Base-by-base conservation (phyloP, 352 stramenopile species). In the Thalassiosira livingstoniorum region DNA sequence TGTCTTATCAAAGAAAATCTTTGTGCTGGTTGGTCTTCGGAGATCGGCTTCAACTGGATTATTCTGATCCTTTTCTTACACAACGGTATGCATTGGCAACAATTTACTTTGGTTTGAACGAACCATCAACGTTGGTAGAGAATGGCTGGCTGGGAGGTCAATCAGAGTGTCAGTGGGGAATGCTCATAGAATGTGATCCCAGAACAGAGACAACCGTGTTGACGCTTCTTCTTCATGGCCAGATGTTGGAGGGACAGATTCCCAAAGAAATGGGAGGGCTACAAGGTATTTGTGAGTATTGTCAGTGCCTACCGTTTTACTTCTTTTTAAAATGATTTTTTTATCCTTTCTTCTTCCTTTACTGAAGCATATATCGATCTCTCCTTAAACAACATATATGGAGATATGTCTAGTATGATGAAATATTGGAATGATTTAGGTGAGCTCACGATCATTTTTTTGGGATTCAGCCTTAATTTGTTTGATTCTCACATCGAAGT, bases 1-100 rank as follows among this genome's bases (percentile, higher is more conserved):
- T 43, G 34, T 80, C 78, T n/a, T 85, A 85, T 61, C 78, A 85
- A 69, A 69, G 78, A 68, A 85, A 80, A 37, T 66, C 78, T 62
- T 77, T 85, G 51, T 85, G 78, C 27, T 85, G 78, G 78, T 54
- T 85, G 37, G 64, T 57, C 0, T 80, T 85, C 63, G 78, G 78
- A 23, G 78, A 85, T 74, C 27, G 53, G 63, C 64, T 80, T 21
- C 18, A 66, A 39, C 13, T 84, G 4, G 53, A 76, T 72, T 27
- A 4, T 37, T 53, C 57, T 45, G 78, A 85, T 34, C 70, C 70
- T 21, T 80, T 80, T 27, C 35, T 80, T 39, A 57, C 63, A 34
- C 78, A 85, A 72, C 73, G 78, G 7, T 85, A 77, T 77, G 34
- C 37, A 3, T 64, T 85, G 4, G 70, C 69, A 61, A 77, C 78